Evolutionary conservation across 345 rosid genomes (phyloP), one percentile per base, ranked within the genome.

Genomic region (Citrus glauca): DNA sequence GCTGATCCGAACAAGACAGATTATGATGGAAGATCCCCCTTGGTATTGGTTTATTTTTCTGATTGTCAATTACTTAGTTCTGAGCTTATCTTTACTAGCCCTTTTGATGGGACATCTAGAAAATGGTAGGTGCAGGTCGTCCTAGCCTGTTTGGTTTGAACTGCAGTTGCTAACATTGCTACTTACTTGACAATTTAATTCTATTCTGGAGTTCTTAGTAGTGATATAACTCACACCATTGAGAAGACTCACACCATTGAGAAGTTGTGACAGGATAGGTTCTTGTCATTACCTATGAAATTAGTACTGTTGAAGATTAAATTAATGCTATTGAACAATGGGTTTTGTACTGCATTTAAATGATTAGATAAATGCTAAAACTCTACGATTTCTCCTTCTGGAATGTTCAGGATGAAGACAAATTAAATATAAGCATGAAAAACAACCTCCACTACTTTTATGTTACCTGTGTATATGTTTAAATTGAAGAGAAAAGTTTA

Each of bases 1-100:
- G 98, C 99, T 22, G 94, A 93, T 84, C 98, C 92, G 71, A 91
- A 85, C 82, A 90, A 88, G 89, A 85, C 89, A 25, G 99, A 97
- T 83, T 97, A 97, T 83, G 98, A 94, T 81, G 97, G 97, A 80
- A 89, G 98, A 86, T 84, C 98, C 19, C 96, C 98, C 2, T 82
- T 96, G 95, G 99, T 96, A 90, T 28, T 72, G 33, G 2, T 62
- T 53, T 53, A 35, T 50, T 40, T 28, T 77, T 35, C 37, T 1
- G 59, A 62, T 67, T 53, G 28, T 78, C 45, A 71, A 19, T 19
- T 25, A 69, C 14, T 76, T 71, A 40, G 28, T 38, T 16, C 9
- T 50, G 13, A 9, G 32, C 14, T 28, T 70, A 7, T 62, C 25
- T 28, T 63, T 22, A 59, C 33, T 20, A 69, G 48, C 53, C 69